Evolutionary conservation across 225 moss, liverwort and hornwort species (phyloP).

Genomic region (Marchantia polymorpha): DNA sequence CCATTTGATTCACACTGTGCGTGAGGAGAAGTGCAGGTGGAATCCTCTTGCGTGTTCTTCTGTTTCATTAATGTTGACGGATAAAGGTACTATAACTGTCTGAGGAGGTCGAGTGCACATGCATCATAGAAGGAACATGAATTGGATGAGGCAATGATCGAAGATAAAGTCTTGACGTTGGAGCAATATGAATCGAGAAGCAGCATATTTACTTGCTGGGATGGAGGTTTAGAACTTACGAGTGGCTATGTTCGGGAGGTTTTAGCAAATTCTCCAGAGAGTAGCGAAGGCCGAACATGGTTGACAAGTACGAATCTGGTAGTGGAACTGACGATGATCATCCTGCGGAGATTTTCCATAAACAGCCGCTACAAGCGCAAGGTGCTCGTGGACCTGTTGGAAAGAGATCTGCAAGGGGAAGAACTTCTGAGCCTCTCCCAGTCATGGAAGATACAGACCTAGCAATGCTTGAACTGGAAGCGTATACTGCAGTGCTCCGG

Average conservation of each 20-base stretch:
- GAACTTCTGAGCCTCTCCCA: background rate
- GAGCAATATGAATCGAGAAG: background rate
- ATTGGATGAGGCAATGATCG: too few species aligned
- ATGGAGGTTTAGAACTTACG: background rate
- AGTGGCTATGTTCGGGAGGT: background rate
- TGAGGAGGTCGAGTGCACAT: too few species aligned
- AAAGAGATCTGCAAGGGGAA: background rate
- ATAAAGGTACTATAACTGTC: too few species aligned
- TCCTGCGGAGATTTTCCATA: background rate
- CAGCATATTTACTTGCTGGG: background rate
- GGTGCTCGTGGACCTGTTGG: background rate
- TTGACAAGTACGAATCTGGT: background rate
- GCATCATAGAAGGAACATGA: too few species aligned
- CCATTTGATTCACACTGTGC: too few species aligned
- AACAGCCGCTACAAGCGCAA: background rate
- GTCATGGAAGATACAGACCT: background rate
- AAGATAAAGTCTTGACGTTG: background rate
- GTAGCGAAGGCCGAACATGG: background rate
- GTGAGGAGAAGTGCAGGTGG: too few species aligned
- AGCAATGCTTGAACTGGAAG: conserved; percentile 21
- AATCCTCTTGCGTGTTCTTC: too few species aligned
- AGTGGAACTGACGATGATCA: background rate
- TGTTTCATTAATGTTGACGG: too few species aligned
- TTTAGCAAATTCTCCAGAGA: background rate
- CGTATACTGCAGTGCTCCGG: conserved; percentile 30